Conservation (phyloP, 2,329 filamentous ascomycete genomes). For the Ophiocordyceps unilateralis region DNA sequence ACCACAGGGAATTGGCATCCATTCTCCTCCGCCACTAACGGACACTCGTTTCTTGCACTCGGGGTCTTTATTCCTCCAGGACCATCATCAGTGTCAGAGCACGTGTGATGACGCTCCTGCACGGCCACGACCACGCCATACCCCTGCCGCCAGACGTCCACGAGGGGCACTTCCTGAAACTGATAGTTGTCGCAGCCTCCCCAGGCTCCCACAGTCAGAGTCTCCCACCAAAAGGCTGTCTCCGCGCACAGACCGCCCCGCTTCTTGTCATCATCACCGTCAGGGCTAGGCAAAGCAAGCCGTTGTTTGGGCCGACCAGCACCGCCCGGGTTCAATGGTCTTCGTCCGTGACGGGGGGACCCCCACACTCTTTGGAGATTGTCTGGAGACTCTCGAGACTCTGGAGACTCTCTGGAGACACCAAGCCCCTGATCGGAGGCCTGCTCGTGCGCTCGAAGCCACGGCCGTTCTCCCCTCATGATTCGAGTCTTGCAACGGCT, state of each 20-base stretch:
- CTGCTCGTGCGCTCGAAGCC: neutral
- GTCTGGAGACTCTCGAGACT: neutral
- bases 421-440: neutral
- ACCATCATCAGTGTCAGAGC: neutral
- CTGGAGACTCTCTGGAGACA: neutral
- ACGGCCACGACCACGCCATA: neutral
- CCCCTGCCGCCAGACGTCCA: neutral
- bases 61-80: neutral
- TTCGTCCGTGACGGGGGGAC: neutral
- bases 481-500: neutral
- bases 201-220: neutral
- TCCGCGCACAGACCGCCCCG: neutral
- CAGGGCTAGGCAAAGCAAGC: neutral
- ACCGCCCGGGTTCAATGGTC: neutral
- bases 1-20: no score
- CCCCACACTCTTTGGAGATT: neutral
- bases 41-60: no score
- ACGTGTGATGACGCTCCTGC: neutral
- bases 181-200: neutral
- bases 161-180: neutral
- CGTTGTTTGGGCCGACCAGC: neutral
- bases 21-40: no score
- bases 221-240: neutral
- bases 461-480: neutral
- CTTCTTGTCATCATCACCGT: neutral